Evolutionary conservation across 2,329 filamentous ascomycete genomes (phyloP).

Genomic region (Arthrobotrys iridis): DNA sequence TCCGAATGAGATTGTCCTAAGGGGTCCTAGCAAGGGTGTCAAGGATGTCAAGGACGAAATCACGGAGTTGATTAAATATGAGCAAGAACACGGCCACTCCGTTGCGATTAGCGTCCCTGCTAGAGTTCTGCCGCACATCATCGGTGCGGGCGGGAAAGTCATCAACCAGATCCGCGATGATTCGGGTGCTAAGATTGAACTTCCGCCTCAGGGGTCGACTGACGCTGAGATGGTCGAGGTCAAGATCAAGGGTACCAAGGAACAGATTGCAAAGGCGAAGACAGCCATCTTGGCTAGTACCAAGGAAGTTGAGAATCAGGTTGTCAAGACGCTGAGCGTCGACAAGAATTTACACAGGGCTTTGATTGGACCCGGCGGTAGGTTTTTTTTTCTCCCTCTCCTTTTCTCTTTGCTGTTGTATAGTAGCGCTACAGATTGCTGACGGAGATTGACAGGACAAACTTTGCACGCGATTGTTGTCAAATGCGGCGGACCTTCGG

Average conservation of each 20-base stretch:
- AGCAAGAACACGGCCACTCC: slow-evolving; percentile 84
- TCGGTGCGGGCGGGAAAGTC: slow-evolving; percentile 86
- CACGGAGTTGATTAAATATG: slow-evolving; percentile 84
- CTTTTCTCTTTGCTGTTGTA: no score
- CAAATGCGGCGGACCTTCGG: slow-evolving; percentile 87
- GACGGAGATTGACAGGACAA: slow-evolving; percentile 51
- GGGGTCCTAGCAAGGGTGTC: slow-evolving; percentile 90
- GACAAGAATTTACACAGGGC: slow-evolving; percentile 92
- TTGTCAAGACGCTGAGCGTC: slow-evolving; percentile 86
- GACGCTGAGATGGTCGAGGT: slow-evolving; percentile 73
- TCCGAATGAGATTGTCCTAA: slow-evolving; percentile 87
- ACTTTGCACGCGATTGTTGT: slow-evolving; percentile 87
- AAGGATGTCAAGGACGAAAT: slow-evolving; percentile 93
- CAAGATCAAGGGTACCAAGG: slow-evolving; percentile 88
- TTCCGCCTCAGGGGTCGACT: slow-evolving; percentile 67
- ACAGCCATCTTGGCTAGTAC: slow-evolving; percentile 83
- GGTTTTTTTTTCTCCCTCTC: slow-evolving; percentile 61
- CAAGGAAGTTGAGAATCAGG: slow-evolving; percentile 86
- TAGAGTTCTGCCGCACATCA: slow-evolving; percentile 90
- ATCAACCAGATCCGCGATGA: slow-evolving; percentile 88
- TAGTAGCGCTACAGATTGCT: neutral
- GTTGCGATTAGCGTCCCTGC: slow-evolving; percentile 86
- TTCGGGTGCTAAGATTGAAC: slow-evolving; percentile 89
- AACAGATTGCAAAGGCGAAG: slow-evolving; percentile 89
- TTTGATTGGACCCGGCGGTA: slow-evolving; percentile 88